A percentile compares a stretch with the other conserved stretches of the same genome.
Conservation (phyloP, 177 flowering plant species). For the Vitis hybrid region DNA sequence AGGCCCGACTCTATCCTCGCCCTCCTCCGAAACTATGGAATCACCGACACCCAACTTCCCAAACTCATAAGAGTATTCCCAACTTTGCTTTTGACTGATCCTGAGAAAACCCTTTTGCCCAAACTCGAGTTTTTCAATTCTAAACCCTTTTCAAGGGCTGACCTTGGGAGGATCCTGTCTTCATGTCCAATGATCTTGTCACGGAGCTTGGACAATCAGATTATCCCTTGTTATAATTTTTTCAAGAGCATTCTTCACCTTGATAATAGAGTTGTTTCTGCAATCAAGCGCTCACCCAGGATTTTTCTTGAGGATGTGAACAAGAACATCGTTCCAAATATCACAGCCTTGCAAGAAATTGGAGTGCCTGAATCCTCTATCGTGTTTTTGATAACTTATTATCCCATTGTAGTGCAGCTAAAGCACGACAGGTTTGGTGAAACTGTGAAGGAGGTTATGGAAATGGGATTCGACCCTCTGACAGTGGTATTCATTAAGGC, state of each 20-base stretch:
- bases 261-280: background rate
- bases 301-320: background rate
- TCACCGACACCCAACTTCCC: slow-evolving; percentile 2
- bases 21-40: background rate
- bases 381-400: background rate
- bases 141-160: background rate
- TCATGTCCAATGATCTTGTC: background rate
- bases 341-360: background rate
- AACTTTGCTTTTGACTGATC: background rate
- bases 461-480: slow-evolving; percentile 13
- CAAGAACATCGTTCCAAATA: background rate
- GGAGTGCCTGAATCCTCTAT: slow-evolving; percentile 12
- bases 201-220: background rate
- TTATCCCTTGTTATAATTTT: background rate
- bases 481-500: background rate
- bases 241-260: background rate
- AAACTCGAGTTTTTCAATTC: slow-evolving; percentile 2
- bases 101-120: slow-evolving; percentile 9
- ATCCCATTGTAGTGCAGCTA: background rate
- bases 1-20: background rate
- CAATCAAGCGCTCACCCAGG: background rate
- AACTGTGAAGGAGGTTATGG: slow-evolving; percentile 2
- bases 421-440: slow-evolving; percentile 1
- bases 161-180: background rate
- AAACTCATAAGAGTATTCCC: background rate